Percentiles rank a stretch among this genome's conserved stretches.
These are phyloP conservation scores for Bipolaris oryzae DNA, from an alignment of 2,329 filamentous ascomycete species.

Conservation along the genomic window DNA sequence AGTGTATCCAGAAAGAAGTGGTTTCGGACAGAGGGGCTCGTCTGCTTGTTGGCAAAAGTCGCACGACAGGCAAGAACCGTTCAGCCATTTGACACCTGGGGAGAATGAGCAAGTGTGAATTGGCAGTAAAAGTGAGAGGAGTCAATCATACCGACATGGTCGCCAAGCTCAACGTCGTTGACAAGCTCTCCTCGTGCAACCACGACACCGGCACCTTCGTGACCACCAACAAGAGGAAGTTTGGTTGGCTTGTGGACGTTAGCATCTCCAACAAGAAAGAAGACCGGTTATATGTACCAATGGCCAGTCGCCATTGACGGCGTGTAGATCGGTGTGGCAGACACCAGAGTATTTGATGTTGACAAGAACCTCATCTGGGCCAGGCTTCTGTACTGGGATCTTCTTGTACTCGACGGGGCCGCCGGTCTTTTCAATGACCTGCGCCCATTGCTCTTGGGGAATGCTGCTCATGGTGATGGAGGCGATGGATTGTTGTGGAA, in stretches of 20 bases:
- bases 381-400: constrained; percentile 81
- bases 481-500: background rate
- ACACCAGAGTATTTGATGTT: constrained; percentile 91
- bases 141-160: constrained; percentile 64
- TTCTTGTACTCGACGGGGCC: constrained; percentile 74
- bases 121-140: background rate
- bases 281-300: constrained; percentile 50
- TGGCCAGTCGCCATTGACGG: constrained; percentile 90
- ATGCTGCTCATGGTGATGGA: constrained; percentile 60
- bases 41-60: constrained; percentile 80
- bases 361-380: constrained; percentile 87
- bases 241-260: constrained; percentile 62
- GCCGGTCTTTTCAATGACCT: constrained; percentile 83
- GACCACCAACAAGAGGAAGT: constrained; percentile 82
- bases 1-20: constrained; percentile 84
- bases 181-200: constrained; percentile 81
- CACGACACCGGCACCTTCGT: constrained; percentile 79
- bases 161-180: constrained; percentile 75
- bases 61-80: constrained; percentile 83
- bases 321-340: constrained; percentile 85
- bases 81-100: constrained; percentile 81
- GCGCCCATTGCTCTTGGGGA: constrained; percentile 87
- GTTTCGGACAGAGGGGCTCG: constrained; percentile 80
- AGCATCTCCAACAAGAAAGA: constrained; percentile 13
- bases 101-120: background rate